Evolutionary conservation across 805 yeast species (phyloP), one percentile per base, ranked within the genome.

Genomic region (Sungouiozyma intestinalis): DNA sequence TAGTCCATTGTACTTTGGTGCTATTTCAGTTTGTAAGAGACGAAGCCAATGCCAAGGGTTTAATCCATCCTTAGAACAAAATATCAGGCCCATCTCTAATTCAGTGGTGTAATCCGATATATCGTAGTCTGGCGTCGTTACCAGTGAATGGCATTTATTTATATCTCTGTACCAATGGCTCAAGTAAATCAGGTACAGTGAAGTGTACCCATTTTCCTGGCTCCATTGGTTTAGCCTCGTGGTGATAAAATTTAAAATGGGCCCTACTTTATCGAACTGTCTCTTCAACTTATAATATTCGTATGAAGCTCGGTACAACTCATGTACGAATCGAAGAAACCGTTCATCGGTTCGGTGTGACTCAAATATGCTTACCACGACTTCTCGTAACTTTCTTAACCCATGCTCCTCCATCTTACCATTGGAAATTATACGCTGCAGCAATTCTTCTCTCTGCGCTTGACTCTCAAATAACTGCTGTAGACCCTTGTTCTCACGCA

Each of bases 391-490:
- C 45, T 51, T 54, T 19, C 48, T 40, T 39, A 52, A 49, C 39
- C 58, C 73, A 62, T 54, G 66, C 54, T 39, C 57, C 34, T 24
- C 49, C 42, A 45, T 59, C 9, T 40, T 34, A 5, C 34, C 40
- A 5, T 47, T 48, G 2, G 11, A 31, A 21, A 67, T 53, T 2
- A 77, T 68, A 32, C 57, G 48, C 2, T 55, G 49, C 49, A 72
- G 73, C 40, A 66, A 68, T 21, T 55, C 56, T 4, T 49, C 52
- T 48, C 84, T 61, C 8, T 69, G 73, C 3, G 43, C 40, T 3
- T 63, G 64, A 49, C 72, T 71, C 3, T 58, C 51, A 49, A 71
- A 77, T 35, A 80, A 62, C 33, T 24, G 18, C 4, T 36, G 35
- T 11, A 54, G 19, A 19, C 72, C 54, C 40, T 53, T 54, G 42